Evolutionary conservation across 805 yeast genomes (phyloP), one percentile per base, ranked within the genome.

Genomic region (Ogataea allantospora): DNA sequence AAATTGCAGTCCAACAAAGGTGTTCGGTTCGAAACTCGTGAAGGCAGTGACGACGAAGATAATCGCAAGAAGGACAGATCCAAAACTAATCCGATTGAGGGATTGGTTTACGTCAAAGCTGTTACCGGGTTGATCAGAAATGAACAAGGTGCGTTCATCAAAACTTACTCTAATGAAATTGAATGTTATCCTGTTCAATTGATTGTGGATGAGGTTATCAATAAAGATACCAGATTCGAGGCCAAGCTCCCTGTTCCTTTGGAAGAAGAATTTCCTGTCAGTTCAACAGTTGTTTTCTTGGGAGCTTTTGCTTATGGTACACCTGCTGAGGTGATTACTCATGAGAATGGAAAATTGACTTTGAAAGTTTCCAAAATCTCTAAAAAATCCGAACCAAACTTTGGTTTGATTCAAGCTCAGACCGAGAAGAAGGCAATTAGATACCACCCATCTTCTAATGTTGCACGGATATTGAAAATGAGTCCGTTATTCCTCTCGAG

Each of bases 251-350:
- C 97, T 2, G 55, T 77, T 24, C 88, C 96, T 6, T 68, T 93
- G 41, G 81, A 78, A 6, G 77, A 85, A 46, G 97, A 91, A 58
- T 93, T 74, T 62, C 97, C 97, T 13, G 37, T 72, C 4, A 81
- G 75, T 11, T 72, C 84, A 0, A 75, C 78, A 35, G 89, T 80
- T 18, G 76, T 91, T 7, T 86, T 86, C 56, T 67, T 93, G 44
- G 95, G 97, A 32, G 87, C 81, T 18, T 78, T 80, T 60, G 95
- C 89, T 2, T 93, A 87, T 57, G 98, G 99, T 38, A 75, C 87
- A 5, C 79, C 84, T 29, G 86, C 88, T 4, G 67, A 67, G 15
- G 74, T 85, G 30, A 73, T 73, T 32, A 91, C 85, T 0, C 77
- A 82, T 53, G 69, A 68, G 20, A 45, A 50, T 19, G 48, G 44